Evolutionary conservation across 345 rosid genomes (phyloP).

Genomic region (Citrus inodora): DNA sequence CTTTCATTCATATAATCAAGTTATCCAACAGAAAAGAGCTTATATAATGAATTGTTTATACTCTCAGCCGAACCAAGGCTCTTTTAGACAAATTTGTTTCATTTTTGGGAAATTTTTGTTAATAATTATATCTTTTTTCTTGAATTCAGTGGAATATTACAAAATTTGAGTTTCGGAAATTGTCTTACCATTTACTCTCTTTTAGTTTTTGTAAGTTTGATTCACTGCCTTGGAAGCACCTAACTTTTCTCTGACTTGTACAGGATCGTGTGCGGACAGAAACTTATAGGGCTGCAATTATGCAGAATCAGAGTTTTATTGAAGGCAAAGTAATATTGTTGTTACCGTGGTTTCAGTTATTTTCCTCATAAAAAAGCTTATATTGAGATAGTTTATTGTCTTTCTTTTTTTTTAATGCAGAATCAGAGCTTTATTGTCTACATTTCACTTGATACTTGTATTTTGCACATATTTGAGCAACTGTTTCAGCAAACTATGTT

Average conservation of each 20-base stretch:
- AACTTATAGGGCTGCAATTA: constrained; percentile 78
- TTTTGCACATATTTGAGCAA: neutral
- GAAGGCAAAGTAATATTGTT: constrained; percentile 75
- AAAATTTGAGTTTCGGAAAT: neutral
- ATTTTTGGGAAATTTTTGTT: neutral
- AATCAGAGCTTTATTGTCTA: neutral
- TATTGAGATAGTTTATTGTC: neutral
- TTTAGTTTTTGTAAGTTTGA: neutral
- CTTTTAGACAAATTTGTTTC: neutral
- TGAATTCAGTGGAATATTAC: neutral
- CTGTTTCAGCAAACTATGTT: constrained; percentile 1
- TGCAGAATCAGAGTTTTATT: constrained; percentile 75
- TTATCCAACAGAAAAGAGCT: neutral
- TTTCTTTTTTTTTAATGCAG: too few relatives aligned
- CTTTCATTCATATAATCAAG: neutral
- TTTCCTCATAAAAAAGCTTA: constrained; percentile 6
- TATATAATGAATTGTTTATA: neutral
- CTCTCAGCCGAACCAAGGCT: neutral
- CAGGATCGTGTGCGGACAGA: constrained; percentile 86
- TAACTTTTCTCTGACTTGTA: constrained; percentile 23
- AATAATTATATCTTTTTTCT: neutral
- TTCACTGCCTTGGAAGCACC: constrained; percentile 5
- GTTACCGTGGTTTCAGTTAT: constrained; percentile 12
- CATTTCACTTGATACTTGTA: neutral
- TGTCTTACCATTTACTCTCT: neutral